Conservation (phyloP, 441 rosid genomes). For the Sinapis alba region DNA sequence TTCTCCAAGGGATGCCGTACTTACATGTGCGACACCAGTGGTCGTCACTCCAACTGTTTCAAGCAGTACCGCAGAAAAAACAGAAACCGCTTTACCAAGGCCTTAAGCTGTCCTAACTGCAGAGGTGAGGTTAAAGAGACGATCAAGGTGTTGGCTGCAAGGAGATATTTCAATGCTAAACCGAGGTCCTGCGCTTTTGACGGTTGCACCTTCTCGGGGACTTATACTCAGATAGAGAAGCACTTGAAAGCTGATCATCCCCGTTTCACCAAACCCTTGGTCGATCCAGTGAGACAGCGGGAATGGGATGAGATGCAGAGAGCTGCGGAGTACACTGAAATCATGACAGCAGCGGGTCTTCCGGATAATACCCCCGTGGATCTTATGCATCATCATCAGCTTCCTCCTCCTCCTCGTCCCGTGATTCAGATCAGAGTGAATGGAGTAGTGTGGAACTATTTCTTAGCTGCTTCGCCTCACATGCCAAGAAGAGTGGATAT, state of each 20-base stretch:
- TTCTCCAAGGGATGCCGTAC: constrained; percentile 24
- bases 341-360: constrained; percentile 1
- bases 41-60: constrained; percentile 39
- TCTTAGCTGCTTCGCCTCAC: background rate
- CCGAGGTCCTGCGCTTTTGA: constrained; percentile 20
- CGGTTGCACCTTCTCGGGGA: constrained; percentile 21
- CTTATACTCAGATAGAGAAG: constrained; percentile 9
- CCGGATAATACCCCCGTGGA: background rate
- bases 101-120: constrained; percentile 34
- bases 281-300: background rate
- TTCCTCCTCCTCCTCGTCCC: background rate
- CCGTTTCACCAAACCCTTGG: background rate
- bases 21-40: constrained; percentile 35
- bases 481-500: background rate
- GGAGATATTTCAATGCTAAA: constrained; percentile 27
- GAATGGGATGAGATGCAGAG: constrained; percentile 23
- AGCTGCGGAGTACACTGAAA: background rate
- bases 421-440: background rate
- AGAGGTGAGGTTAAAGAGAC: constrained; percentile 21
- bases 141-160: background rate
- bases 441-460: background rate
- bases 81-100: constrained; percentile 2
- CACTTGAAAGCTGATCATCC: constrained; percentile 25
- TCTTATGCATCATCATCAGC: background rate
- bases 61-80: constrained; percentile 40